These are phyloP conservation scores for Tricholomella constricta DNA, from an alignment of 768 basidiomycete genomes.

Conservation along the genomic window DNA sequence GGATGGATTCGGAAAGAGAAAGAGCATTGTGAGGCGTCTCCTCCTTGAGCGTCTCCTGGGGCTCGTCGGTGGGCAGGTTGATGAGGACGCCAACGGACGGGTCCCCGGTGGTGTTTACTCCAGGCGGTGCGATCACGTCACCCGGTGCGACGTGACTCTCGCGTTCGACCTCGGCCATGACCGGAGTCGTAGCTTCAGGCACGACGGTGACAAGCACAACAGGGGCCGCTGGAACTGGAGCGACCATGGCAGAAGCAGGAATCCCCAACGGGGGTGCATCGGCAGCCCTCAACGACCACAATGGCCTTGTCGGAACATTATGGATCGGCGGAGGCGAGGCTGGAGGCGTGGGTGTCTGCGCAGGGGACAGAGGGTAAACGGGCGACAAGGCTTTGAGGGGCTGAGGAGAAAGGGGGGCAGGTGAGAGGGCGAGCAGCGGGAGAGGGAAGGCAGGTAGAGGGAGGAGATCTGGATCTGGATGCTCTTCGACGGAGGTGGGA, in stretches of 20 bases:
- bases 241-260: conserved; percentile 7
- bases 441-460: conserved; percentile 35
- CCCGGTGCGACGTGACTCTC: background rate
- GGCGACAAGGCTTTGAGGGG: conserved; percentile 3
- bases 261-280: conserved; percentile 45
- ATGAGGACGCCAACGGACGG: background rate
- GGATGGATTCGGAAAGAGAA: conserved; percentile 10
- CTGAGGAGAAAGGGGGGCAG: conserved; percentile 11
- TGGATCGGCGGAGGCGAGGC: conserved; percentile 38
- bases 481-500: conserved; percentile 17
- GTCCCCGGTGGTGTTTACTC: background rate
- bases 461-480: conserved; percentile 45
- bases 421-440: conserved; percentile 14
- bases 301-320: conserved; percentile 18
- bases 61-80: background rate
- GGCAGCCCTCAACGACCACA: conserved; percentile 45
- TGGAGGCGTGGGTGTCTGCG: conserved; percentile 46
- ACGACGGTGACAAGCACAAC: background rate
- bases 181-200: background rate
- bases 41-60: conserved; percentile 3
- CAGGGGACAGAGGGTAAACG: background rate
- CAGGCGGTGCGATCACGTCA: background rate
- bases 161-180: conserved; percentile 5
- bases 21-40: background rate
- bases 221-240: background rate